A percentile compares a stretch with the other conserved stretches of the same genome.
These are phyloP conservation scores for Nitzschia sp. DNA, from an alignment of 108 stramenopile genomes.

Conservation along the genomic window DNA sequence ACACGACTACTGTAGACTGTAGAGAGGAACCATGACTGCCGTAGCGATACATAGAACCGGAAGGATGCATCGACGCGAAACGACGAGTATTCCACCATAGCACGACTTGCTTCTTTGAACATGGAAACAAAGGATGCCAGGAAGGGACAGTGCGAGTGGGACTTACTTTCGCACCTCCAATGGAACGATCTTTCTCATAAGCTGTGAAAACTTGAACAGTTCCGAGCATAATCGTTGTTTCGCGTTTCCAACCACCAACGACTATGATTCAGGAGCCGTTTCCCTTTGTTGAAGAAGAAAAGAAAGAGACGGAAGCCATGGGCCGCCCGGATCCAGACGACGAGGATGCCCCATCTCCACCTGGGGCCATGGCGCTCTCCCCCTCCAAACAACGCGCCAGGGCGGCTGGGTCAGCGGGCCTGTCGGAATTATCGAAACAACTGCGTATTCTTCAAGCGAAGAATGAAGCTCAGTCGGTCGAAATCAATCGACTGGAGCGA, in stretches of 20 bases:
- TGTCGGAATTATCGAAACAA: slow-evolving; percentile 75
- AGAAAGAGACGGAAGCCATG: slow-evolving; percentile 1
- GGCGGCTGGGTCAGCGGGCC: slow-evolving; percentile 31
- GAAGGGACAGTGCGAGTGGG: no score
- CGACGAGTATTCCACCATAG: no score
- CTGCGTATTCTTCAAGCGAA: slow-evolving; percentile 66
- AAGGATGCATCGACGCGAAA: no score
- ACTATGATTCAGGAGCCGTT: not conserved
- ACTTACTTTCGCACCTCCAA: no score
- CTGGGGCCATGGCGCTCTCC: slow-evolving; percentile 7
- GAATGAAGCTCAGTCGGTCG: slow-evolving; percentile 55
- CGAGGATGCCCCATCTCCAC: slow-evolving; percentile 1
- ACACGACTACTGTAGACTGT: no score
- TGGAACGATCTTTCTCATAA: no score
- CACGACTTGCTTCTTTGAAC: no score
- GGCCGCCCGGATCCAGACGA: not conserved
- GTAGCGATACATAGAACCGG: no score
- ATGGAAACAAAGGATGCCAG: no score
- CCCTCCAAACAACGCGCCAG: slow-evolving; percentile 31
- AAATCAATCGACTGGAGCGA: slow-evolving; percentile 75
- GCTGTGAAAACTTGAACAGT: no score
- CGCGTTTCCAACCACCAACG: not conserved
- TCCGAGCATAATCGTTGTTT: no score
- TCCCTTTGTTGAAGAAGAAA: not conserved
- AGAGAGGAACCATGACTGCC: no score